phyloP scores from a whole-genome alignment of 2,329 filamentous ascomycete species.

The Neofusicoccum cordaticola region DNA sequence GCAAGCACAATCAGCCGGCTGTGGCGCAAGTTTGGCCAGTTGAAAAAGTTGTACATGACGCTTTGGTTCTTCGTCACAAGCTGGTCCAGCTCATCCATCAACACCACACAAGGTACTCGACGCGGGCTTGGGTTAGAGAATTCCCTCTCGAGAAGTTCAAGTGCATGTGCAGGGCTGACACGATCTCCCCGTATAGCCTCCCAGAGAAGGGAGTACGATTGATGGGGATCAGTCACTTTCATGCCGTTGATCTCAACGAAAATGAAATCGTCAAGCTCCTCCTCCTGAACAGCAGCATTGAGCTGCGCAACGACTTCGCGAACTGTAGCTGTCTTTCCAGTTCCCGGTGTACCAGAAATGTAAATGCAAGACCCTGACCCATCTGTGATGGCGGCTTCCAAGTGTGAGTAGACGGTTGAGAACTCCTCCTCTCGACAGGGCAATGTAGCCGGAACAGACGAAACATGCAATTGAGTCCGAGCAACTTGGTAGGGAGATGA shows the following conservation, averaged over 20 bases:
- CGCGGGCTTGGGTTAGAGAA: slow-evolving; percentile 89
- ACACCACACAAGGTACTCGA: slow-evolving; percentile 87
- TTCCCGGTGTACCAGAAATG: slow-evolving; percentile 97
- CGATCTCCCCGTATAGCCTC: slow-evolving; percentile 91
- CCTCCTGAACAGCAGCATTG: slow-evolving; percentile 79
- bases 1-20: slow-evolving; percentile 93
- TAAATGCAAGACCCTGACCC: slow-evolving; percentile 96
- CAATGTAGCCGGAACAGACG: slow-evolving; percentile 82
- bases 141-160: slow-evolving; percentile 87
- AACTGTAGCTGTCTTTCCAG: slow-evolving; percentile 95
- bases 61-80: slow-evolving; percentile 96
- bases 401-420: slow-evolving; percentile 83
- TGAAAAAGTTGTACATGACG: slow-evolving; percentile 99
- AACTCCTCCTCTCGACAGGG: slow-evolving; percentile 94
- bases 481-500: slow-evolving; percentile 90
- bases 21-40: slow-evolving; percentile 91
- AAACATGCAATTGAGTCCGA: slow-evolving; percentile 84
- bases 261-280: slow-evolving; percentile 96
- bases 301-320: slow-evolving; percentile 89
- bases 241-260: slow-evolving; percentile 99
- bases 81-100: slow-evolving; percentile 98
- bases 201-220: slow-evolving; percentile 93
- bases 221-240: slow-evolving; percentile 98
- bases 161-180: slow-evolving; percentile 84
- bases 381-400: slow-evolving; percentile 90